Evolutionary conservation across 345 rosid genomes (phyloP).

Genomic region (Gossypium arboreum): DNA sequence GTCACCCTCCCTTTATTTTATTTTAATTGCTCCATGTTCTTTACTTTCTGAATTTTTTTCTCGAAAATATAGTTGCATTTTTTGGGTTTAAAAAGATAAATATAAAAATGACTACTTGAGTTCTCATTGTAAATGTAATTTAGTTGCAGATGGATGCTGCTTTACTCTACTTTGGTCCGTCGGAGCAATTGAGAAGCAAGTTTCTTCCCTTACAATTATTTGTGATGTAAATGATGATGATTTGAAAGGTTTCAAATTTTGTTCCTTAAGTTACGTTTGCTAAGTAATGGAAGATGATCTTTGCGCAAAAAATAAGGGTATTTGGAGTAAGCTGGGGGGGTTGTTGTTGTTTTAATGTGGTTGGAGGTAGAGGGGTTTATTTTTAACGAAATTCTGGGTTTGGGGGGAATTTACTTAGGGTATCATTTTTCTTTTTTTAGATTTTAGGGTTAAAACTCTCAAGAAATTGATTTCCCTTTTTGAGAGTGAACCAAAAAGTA

Average conservation of each 20-base stretch:
- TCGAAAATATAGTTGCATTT: slow-evolving; percentile 21
- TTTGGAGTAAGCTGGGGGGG: no score
- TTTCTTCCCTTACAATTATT: not conserved
- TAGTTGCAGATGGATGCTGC: not conserved
- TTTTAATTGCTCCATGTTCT: not conserved
- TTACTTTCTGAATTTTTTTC: not conserved
- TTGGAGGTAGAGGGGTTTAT: no score
- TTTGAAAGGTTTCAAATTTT: slow-evolving; percentile 11
- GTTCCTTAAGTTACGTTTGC: not conserved
- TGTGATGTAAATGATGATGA: not conserved
- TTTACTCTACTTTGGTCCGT: not conserved
- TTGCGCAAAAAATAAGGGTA: not conserved
- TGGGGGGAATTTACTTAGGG: no score
- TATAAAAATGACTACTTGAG: slow-evolving; percentile 9
- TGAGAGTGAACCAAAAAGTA: no score
- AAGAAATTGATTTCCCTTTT: no score
- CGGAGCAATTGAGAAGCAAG: slow-evolving; percentile 11
- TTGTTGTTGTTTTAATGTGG: no score
- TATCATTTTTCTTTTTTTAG: no score
- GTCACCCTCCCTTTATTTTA: no score
- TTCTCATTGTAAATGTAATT: not conserved
- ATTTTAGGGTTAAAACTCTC: no score
- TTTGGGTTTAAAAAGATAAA: slow-evolving; percentile 19
- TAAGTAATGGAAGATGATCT: not conserved
- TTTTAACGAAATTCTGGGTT: no score